Evolutionary conservation across 192 early-diverging fungal genomes (phyloP), one percentile per base, ranked within the genome.

Genomic region (Polychytrium aggregatum): DNA sequence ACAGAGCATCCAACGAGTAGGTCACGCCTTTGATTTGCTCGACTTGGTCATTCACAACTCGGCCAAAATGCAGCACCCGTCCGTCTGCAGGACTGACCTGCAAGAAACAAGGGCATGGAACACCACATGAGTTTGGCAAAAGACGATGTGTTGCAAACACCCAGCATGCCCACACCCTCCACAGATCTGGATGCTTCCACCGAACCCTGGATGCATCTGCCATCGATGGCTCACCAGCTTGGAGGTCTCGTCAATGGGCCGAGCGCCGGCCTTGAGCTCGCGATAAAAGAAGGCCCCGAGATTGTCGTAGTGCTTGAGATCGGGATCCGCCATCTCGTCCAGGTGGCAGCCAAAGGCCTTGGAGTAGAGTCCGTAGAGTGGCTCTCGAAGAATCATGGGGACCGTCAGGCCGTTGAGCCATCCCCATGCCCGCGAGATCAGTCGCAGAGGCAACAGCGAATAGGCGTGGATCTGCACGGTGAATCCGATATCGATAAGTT

Each of bases 1-100:
- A 65, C 11, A 99, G 74, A 3, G 91, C 81, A 51, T 92, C 80
- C 18, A 99, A 53, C 21, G 75, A 83, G 60, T 99, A 99, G 0
- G 85, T 85, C 28, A 90, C 57, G 3, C 96, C 96, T 60, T 99
- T 99, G 48, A 99, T 83, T 53, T 89, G 88, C 59, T 95, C 92
- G 29, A 99, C 81, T 40, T 72, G 59, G 42, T 77, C 76, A 31
- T 74, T 72, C 18, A 71, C 67, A 13, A 99, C 82, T 14, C 86
- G 45, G 35, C 96, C 96, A 60, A 84, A 91, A 59, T 88, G 83
- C 44, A 99, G 64, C 4, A 99, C 70, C 60, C 72, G 74, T 37
- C 96, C 96, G 57, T 99, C 96, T 1, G 88, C 80, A 2, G 96
- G 94, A 24, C 82, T 85, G 5, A 84, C 78, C 82, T 81, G 49